Evolutionary conservation across 371 early-diverging fungal genomes (phyloP).

Genomic region (Haplosporangium sp.): DNA sequence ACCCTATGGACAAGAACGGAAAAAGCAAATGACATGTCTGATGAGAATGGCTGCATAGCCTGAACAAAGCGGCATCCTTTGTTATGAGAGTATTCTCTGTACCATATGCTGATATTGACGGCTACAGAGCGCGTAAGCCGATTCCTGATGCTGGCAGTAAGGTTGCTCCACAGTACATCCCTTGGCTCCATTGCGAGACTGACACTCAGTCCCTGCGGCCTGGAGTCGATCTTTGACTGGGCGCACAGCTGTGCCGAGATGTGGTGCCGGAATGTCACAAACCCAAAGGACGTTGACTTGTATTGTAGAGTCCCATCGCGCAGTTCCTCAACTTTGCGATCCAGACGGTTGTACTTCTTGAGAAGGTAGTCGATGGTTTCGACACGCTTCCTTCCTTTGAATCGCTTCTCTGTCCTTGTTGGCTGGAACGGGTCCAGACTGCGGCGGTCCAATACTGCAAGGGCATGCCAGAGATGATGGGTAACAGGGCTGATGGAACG

Average conservation of each 20-base stretch:
- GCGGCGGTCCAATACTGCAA: constrained; percentile 26
- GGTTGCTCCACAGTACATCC: constrained; percentile 90
- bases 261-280: constrained; percentile 72
- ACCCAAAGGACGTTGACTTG: constrained; percentile 69
- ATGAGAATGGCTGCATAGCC: neutral
- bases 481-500: too few species aligned
- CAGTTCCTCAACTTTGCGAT: constrained; percentile 45
- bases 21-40: neutral
- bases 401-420: constrained; percentile 30
- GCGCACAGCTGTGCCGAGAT: constrained; percentile 67
- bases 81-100: too few species aligned
- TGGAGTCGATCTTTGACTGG: constrained; percentile 67
- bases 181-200: constrained; percentile 93
- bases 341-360: constrained; percentile 57
- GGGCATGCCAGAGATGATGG: constrained; percentile 27
- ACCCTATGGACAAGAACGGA: constrained; percentile 41
- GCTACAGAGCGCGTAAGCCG: constrained; percentile 61
- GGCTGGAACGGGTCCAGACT: constrained; percentile 41
- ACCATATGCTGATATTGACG: constrained; percentile 64
- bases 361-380: constrained; percentile 55
- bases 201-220: constrained; percentile 78
- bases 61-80: too few species aligned
- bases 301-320: constrained; percentile 57
- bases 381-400: constrained; percentile 44
- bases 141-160: constrained; percentile 68